A percentile compares a stretch with the other conserved stretches of the same genome.
phyloP scores from a whole-genome alignment of 805 yeast genomes.

The Lipomyces sp. region DNA sequence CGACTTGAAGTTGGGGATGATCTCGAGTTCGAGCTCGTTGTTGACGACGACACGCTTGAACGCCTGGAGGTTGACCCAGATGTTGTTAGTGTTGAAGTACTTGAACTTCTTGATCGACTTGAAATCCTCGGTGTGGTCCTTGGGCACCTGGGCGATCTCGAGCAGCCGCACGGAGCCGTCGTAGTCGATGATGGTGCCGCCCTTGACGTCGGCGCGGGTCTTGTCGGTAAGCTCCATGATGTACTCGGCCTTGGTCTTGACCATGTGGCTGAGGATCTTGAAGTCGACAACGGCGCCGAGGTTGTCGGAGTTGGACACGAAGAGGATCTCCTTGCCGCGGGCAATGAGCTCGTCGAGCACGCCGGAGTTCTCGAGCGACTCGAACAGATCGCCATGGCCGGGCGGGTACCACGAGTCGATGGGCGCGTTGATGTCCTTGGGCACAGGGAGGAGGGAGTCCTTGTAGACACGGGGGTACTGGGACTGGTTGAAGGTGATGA shows the following conservation, averaged over 20 bases:
- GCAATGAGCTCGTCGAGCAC: slow-evolving; percentile 83
- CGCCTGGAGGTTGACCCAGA: slow-evolving; percentile 95
- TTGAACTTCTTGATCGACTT: slow-evolving; percentile 96
- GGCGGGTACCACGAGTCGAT: slow-evolving; percentile 97
- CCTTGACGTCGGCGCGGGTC: slow-evolving; percentile 98
- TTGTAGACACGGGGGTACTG: slow-evolving; percentile 92
- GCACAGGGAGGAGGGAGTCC: slow-evolving; percentile 95
- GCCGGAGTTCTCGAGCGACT: slow-evolving; percentile 82
- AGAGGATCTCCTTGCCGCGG: slow-evolving; percentile 91
- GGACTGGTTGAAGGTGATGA: slow-evolving; percentile 96
- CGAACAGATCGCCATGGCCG: slow-evolving; percentile 99
- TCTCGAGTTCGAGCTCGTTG: slow-evolving; percentile 81
- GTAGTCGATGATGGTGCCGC: slow-evolving; percentile 96
- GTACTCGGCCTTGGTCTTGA: slow-evolving; percentile 87
- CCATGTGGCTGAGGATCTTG: slow-evolving; percentile 86
- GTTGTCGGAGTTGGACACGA: slow-evolving; percentile 97
- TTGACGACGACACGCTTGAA: slow-evolving; percentile 86
- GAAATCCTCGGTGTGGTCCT: slow-evolving; percentile 96
- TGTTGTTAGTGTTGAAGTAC: slow-evolving; percentile 95
- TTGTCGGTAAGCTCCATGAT: slow-evolving; percentile 98
- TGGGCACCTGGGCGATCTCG: slow-evolving; percentile 98
- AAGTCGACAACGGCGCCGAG: slow-evolving; percentile 97
- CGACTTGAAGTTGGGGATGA: slow-evolving; percentile 90
- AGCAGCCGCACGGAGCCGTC: slow-evolving; percentile 90
- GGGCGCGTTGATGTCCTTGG: slow-evolving; percentile 66